Evolutionary conservation across 164 flowering plant genomes (phyloP), one percentile per base, ranked within the genome.

Genomic region (Vitis vinifera): DNA sequence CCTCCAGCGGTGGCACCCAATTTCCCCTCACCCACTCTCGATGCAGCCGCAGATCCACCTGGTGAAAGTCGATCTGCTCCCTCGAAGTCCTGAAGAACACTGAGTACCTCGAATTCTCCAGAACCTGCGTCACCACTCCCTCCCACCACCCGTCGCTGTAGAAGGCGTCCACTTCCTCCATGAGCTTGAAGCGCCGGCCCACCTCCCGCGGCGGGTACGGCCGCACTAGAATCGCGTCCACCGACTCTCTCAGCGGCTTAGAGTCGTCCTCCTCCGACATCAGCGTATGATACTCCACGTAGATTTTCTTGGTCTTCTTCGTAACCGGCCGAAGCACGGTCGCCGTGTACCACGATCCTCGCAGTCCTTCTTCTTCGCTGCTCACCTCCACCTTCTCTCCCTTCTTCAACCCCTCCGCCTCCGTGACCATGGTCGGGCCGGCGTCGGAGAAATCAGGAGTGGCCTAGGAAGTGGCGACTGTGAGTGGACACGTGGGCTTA

Each of bases 61-160:
- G 80, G 1, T 64, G 55, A 57, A 79, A 79, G 9, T 49, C 65
- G 59, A 76, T 3, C 51, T 62, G 71, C 66, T 75, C 79, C 10
- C 56, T 58, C 11, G 75, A 55, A 1, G 67, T 63, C 66, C 65
- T 44, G 53, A 82, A 77, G 52, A 55, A 72, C 23, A 82, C 82
- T 14, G 12, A 7, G 48, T 74, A 77, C 50, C 48, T 72, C 30
- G 10, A 19, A 27, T 16, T 64, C 16, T 51, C 68, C 13, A 76
- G 65, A 65, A 76, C 77, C 74, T 71, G 66, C 4, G 65, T 55
- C 16, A 81, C 66, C 11, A 59, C 56, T 23, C 81, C 79, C 59
- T 55, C 65, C 84, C 84, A 81, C 84, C 84, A 81, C 23, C 81
- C 84, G 61, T 74, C 79, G 62, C 73, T 75, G 60, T 71, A 71